Percentiles rank a stretch among this genome's conserved stretches.
Evolutionary conservation across 1,139 yeast genomes (phyloP).

Genomic region (Yamadazyma jaroonii): DNA sequence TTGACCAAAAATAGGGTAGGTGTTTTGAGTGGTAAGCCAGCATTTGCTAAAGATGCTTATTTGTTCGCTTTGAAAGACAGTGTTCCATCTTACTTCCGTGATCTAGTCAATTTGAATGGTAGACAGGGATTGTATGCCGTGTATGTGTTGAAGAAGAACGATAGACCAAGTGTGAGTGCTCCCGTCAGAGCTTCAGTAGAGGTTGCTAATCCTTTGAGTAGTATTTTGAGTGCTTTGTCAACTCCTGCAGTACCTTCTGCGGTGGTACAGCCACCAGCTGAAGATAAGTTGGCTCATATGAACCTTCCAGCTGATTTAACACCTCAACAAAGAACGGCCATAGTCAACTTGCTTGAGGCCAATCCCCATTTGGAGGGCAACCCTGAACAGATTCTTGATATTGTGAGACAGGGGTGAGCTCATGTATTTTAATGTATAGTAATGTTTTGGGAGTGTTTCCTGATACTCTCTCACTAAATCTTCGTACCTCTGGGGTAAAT

Average conservation of each 20-base stretch:
- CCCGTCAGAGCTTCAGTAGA: constrained; percentile 3
- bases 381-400: constrained; percentile 19
- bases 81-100: constrained; percentile 27
- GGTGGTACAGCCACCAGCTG: neutral
- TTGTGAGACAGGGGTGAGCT: constrained; percentile 14
- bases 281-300: neutral
- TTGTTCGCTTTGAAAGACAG: constrained; percentile 43
- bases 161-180: constrained; percentile 20
- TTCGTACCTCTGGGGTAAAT: no score
- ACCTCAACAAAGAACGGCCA: constrained; percentile 14
- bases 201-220: constrained; percentile 13
- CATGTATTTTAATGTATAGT: no score
- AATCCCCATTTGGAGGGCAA: constrained; percentile 23
- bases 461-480: no score
- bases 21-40: constrained; percentile 51
- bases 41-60: constrained; percentile 64
- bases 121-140: constrained; percentile 38
- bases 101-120: constrained; percentile 9
- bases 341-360: constrained; percentile 18
- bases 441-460: no score
- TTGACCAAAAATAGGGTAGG: constrained; percentile 53
- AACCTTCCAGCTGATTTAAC: constrained; percentile 6
- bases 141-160: constrained; percentile 47
- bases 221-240: constrained; percentile 22
- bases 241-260: neutral